These are phyloP conservation scores for Gigaspora rosea DNA, from an alignment of 192 early-diverging fungal genomes.

Conservation along the genomic window DNA sequence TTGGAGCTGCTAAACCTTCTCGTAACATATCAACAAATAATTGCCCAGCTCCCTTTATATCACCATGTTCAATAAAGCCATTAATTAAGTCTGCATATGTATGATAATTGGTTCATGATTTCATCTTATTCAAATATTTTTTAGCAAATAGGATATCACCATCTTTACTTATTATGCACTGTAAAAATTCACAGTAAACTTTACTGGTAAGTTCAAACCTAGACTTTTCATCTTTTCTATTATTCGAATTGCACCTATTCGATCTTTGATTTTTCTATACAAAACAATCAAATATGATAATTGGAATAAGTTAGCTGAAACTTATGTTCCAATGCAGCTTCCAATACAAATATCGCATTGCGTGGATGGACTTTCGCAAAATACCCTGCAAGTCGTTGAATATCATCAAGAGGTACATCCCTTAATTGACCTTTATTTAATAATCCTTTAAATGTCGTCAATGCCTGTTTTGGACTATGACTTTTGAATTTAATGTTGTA, in stretches of 20 bases:
- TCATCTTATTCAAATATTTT: background rate
- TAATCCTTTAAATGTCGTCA: background rate
- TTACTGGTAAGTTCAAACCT: background rate
- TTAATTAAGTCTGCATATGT: background rate
- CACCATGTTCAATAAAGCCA: background rate
- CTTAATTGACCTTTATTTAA: background rate
- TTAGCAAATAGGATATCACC: background rate
- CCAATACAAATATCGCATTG: background rate
- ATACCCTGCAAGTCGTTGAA: background rate
- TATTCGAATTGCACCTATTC: background rate
- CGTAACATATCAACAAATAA: background rate
- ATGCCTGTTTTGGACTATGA: background rate
- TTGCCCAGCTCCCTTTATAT: background rate
- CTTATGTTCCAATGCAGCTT: background rate
- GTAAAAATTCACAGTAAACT: constrained; percentile 4
- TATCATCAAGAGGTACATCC: background rate
- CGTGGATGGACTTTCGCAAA: background rate
- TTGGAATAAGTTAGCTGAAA: background rate
- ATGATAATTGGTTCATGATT: background rate
- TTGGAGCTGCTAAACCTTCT: background rate
- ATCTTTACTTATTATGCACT: background rate
- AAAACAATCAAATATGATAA: background rate
- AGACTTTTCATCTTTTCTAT: background rate
- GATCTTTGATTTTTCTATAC: constrained; percentile 1
- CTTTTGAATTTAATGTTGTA: background rate